Base-by-base conservation (phyloP, 495 filamentous ascomycete genomes). In the Diplogelasinospora grovesii region DNA sequence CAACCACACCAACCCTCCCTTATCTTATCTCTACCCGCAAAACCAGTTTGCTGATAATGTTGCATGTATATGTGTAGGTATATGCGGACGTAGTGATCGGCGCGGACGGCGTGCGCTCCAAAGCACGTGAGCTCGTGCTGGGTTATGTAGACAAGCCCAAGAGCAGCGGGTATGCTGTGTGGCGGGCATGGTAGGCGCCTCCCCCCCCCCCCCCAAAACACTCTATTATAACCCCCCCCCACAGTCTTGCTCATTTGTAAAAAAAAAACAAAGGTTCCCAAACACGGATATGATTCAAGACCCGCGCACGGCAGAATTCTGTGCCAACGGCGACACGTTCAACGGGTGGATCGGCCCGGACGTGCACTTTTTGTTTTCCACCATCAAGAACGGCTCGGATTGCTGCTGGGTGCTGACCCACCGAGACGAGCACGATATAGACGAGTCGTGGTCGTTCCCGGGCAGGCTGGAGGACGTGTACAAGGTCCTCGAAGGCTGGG, bases 391-490 rank as follows among this genome's bases (percentile, higher is more conserved):
- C 43, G 77, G 77, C 9, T 55, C 56, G n/a, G 77, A 80, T 45
- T 80, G 77, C 52, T 79, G 75, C 50, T 81, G 77, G 77, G 77
- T 80, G 30, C 50, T 81, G 15, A 82, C 78, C 4, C 78, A 82
- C 53, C 61, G 61, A 2, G 75, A 79, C 40, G 65, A 74, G 39
- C 63, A 69, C 50, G 72, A 79, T 46, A 79, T 77, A 33, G 74
- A 73, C 39, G 75, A 79, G 53, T 76, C 72, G 0, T 79, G 75
- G 75, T 72, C 68, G 13, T 77, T 78, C 44, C 75, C 75, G 0
- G 75, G 75, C 8, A 70, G 74, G 30, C 59, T 78, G 7, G 68
- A 69, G 24, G 77, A 81, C 32, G 74, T 77, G 1, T 68, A 67
- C 48, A 68, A 79, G 49, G 74, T 77, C 8, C 56, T 79, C 15